Conservation (phyloP, 768 basidiomycete species). For the Lentinus tigrinus region DNA sequence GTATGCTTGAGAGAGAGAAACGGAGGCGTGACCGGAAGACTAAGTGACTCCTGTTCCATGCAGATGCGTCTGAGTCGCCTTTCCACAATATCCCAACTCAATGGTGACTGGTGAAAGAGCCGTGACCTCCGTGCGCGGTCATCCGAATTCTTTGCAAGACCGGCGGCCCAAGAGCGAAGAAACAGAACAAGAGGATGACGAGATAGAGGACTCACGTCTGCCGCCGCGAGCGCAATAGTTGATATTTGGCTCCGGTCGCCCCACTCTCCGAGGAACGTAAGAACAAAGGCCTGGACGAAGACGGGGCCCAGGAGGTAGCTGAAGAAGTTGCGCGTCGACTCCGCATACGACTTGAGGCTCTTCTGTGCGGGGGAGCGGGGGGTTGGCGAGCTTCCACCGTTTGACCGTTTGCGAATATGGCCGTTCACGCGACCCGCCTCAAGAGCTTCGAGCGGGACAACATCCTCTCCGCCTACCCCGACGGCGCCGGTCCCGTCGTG, state of each 20-base stretch:
- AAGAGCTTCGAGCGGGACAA: slow-evolving; percentile 69
- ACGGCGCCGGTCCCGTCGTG: slow-evolving; percentile 40
- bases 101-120: too few relatives aligned
- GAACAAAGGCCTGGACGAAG: slow-evolving; percentile 90
- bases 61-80: too few relatives aligned
- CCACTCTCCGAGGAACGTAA: slow-evolving; percentile 99
- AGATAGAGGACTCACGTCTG: slow-evolving; percentile 73
- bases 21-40: too few relatives aligned
- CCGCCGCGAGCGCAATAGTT: slow-evolving; percentile 92
- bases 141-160: too few relatives aligned
- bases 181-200: background rate
- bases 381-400: slow-evolving; percentile 12
- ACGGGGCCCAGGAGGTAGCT: slow-evolving; percentile 85
- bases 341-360: slow-evolving; percentile 33
- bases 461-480: slow-evolving; percentile 33
- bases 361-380: slow-evolving; percentile 16
- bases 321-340: slow-evolving; percentile 81
- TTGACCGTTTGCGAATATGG: slow-evolving; percentile 10
- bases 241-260: slow-evolving; percentile 97
- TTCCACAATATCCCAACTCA: too few relatives aligned
- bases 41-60: too few relatives aligned
- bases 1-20: too few relatives aligned
- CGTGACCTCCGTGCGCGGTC: too few relatives aligned
- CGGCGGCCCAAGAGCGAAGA: too few relatives aligned
- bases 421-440: slow-evolving; percentile 59